phyloP scores from a whole-genome alignment of 495 filamentous ascomycete species.

The Penicillium bovifimosum region DNA sequence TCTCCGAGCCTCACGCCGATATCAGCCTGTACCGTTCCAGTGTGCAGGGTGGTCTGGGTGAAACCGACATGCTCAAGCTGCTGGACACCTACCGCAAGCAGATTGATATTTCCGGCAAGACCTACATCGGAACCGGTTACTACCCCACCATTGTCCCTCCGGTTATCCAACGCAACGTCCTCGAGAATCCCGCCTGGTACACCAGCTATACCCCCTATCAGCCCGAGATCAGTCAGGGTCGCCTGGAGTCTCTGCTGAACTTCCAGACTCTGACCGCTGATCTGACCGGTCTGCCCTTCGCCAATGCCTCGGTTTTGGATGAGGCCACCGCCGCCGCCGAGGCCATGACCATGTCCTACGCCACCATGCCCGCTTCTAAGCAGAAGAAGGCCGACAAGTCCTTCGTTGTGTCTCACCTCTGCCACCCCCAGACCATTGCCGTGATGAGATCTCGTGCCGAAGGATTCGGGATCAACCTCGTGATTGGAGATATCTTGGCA shows the following conservation, averaged over 20 bases:
- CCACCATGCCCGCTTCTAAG: constrained; percentile 63
- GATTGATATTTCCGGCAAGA: constrained; percentile 51
- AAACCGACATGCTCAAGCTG: constrained; percentile 61
- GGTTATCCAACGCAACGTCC: constrained; percentile 89
- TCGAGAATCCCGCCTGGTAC: constrained; percentile 96
- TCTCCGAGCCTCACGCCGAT: constrained; percentile 35
- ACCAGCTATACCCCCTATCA: constrained; percentile 99
- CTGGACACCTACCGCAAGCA: constrained; percentile 59
- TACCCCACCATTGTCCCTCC: constrained; percentile 79
- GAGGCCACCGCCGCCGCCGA: constrained; percentile 94
- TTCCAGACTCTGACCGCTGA: constrained; percentile 95
- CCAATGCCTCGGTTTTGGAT: constrained; percentile 92
- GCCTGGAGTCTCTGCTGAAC: constrained; percentile 89
- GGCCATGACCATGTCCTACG: constrained; percentile 93
- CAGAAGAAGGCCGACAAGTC: constrained; percentile 72
- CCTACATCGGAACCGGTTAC: constrained; percentile 85
- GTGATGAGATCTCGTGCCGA: constrained; percentile 86
- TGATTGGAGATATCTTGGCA: constrained; percentile 63
- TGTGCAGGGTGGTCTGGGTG: constrained; percentile 54
- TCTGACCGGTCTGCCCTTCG: constrained; percentile 79
- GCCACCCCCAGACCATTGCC: constrained; percentile 85
- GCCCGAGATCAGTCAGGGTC: constrained; percentile 94
- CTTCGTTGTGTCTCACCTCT: constrained; percentile 74
- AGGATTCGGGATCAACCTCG: constrained; percentile 83
- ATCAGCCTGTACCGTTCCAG: constrained; percentile 37